Evolutionary conservation across 208 protist genomes (phyloP).

Genomic region (Crithidia bombi): DNA sequence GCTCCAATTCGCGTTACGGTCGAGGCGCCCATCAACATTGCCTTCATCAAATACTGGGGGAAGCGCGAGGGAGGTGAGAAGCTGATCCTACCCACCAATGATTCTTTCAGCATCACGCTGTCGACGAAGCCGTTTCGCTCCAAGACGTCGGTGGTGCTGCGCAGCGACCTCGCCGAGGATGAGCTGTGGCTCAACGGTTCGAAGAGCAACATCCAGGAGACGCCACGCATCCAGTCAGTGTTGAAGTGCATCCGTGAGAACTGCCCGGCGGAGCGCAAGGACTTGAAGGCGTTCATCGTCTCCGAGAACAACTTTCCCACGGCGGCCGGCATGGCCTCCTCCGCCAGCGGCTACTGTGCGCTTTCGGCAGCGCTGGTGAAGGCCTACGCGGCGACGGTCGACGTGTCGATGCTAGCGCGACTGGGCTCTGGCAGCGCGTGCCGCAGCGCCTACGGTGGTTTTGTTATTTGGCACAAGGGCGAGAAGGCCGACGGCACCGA

Average conservation of each 20-base stretch:
- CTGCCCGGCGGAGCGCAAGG: conserved; percentile 49
- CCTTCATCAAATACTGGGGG: conserved; percentile 99
- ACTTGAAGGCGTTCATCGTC: conserved; percentile 89
- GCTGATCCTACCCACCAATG: conserved; percentile 95
- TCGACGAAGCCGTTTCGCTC: conserved; percentile 94
- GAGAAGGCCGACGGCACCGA: conserved; percentile 78
- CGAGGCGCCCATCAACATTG: conserved; percentile 98
- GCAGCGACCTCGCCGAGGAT: conserved; percentile 73
- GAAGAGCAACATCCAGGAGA: conserved; percentile 66
- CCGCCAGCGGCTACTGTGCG: conserved; percentile 97
- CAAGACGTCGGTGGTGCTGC: conserved; percentile 94
- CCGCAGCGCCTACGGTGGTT: conserved; percentile 97
- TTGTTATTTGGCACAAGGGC: conserved; percentile 98
- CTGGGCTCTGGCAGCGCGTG: conserved; percentile 97
- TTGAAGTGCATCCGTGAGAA: conserved; percentile 60
- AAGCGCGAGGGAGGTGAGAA: conserved; percentile 96
- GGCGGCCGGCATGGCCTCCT: conserved; percentile 98
- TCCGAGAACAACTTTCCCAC: conserved; percentile 99
- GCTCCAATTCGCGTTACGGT: conserved; percentile 77
- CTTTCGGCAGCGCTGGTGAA: conserved; percentile 88
- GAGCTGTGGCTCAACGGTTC: conserved; percentile 96
- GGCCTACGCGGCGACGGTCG: conserved; percentile 59
- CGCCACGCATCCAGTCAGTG: conserved; percentile 80
- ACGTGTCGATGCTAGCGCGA: conserved; percentile 92
- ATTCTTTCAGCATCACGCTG: conserved; percentile 97